phyloP scores from a whole-genome alignment of 768 basidiomycete genomes.

The Dioszegia crocea region DNA sequence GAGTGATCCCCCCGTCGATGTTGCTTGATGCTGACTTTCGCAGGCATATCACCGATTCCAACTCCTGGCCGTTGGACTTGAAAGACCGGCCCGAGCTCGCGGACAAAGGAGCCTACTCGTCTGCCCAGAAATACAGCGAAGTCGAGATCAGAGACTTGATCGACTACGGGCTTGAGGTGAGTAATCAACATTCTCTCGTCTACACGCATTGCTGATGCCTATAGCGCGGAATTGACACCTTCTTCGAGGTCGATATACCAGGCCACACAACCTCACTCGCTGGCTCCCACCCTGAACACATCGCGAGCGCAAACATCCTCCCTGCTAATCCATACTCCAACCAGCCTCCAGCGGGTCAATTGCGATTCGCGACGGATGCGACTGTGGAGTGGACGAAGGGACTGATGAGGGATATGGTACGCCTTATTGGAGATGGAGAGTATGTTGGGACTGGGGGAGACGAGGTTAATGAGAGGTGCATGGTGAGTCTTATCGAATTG shows the following conservation, averaged over 20 bases:
- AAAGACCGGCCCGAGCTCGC: slow-evolving; percentile 62
- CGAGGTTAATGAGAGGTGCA: slow-evolving; percentile 68
- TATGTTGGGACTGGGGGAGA: slow-evolving; percentile 79
- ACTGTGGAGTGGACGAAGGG: slow-evolving; percentile 61
- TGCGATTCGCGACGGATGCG: slow-evolving; percentile 63
- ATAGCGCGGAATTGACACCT: slow-evolving; percentile 71
- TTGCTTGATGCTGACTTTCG: not conserved
- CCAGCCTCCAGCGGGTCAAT: slow-evolving; percentile 77
- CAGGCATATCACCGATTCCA: slow-evolving; percentile 69
- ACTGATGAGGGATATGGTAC: slow-evolving; percentile 59
- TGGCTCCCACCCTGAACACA: slow-evolving; percentile 64
- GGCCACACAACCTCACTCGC: slow-evolving; percentile 72
- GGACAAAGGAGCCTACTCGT: slow-evolving; percentile 60
- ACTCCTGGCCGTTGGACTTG: slow-evolving; percentile 68
- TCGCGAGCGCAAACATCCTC: slow-evolving; percentile 62
- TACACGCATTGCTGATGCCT: no score
- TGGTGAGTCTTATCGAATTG: slow-evolving; percentile 51
- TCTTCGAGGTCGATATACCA: slow-evolving; percentile 75
- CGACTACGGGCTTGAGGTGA: slow-evolving; percentile 65
- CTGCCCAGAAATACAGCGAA: slow-evolving; percentile 56
- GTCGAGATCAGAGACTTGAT: slow-evolving; percentile 61
- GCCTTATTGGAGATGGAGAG: slow-evolving; percentile 56
- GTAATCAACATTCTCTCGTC: slow-evolving; percentile 36
- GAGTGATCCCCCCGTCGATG: not conserved
- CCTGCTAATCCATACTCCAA: slow-evolving; percentile 45